Evolutionary conservation across 805 yeast species (phyloP).

Genomic region (Ogataea ganodermae): DNA sequence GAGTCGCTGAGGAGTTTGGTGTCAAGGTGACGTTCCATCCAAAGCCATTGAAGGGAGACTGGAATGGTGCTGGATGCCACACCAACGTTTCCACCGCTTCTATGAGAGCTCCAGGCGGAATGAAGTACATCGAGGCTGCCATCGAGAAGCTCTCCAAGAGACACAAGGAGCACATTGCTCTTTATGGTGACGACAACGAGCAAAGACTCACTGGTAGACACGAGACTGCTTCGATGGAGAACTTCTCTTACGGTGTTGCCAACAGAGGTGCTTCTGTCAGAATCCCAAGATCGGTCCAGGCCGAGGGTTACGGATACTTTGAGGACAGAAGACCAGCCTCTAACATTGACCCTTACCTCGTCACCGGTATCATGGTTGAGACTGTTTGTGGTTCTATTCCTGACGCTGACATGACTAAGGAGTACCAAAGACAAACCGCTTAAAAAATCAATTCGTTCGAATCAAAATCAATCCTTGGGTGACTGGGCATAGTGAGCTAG

Average conservation of each 20-base stretch:
- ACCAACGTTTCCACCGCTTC: constrained; percentile 92
- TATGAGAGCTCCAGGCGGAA: constrained; percentile 96
- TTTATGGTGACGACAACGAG: constrained; percentile 95
- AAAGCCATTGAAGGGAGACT: constrained; percentile 97
- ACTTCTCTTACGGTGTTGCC: constrained; percentile 96
- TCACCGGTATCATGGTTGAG: constrained; percentile 97
- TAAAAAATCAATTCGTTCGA: constrained; percentile 6
- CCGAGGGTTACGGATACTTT: constrained; percentile 97
- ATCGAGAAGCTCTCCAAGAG: constrained; percentile 92
- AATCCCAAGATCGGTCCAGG: constrained; percentile 98
- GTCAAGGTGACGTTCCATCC: constrained; percentile 99
- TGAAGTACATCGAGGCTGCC: constrained; percentile 90
- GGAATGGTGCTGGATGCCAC: constrained; percentile 99
- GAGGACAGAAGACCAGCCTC: constrained; percentile 99
- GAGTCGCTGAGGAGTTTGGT: constrained; percentile 98
- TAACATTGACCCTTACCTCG: constrained; percentile 98
- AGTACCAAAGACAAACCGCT: constrained; percentile 71
- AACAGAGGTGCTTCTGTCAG: constrained; percentile 99
- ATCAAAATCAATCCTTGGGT: neutral
- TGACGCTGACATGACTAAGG: constrained; percentile 93
- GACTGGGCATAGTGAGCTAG: constrained; percentile 1
- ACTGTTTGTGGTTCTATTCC: constrained; percentile 93
- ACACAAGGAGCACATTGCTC: constrained; percentile 93
- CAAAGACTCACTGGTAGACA: constrained; percentile 96
- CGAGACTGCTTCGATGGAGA: constrained; percentile 93